A percentile compares a stretch with the other conserved stretches of the same genome.
Conservation (phyloP, 805 yeast species). For the Cephaloascus fragrans region DNA sequence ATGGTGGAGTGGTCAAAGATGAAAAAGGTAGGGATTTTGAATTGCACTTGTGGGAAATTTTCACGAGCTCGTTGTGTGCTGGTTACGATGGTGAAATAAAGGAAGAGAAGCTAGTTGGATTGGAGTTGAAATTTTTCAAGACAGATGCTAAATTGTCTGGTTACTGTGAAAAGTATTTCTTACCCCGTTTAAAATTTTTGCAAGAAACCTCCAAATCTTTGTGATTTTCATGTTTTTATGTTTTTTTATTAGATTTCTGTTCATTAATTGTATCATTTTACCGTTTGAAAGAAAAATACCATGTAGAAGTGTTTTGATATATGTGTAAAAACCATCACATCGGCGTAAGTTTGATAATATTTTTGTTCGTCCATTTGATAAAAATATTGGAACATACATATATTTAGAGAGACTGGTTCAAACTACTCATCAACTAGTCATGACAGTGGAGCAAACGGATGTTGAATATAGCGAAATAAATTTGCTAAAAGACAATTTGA, state of each 20-base stretch:
- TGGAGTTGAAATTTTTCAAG: background rate
- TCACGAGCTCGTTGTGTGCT: constrained; percentile 24
- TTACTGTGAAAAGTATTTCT: background rate
- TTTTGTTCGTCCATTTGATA: too few relatives aligned
- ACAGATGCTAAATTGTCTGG: background rate
- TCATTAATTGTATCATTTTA: too few relatives aligned
- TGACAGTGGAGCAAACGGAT: too few relatives aligned
- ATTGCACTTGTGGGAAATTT: constrained; percentile 25
- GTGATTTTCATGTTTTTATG: too few relatives aligned
- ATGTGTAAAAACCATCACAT: too few relatives aligned
- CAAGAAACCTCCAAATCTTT: background rate
- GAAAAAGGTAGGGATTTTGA: constrained; percentile 27
- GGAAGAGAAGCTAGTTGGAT: constrained; percentile 3
- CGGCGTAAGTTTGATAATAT: too few relatives aligned
- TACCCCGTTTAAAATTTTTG: background rate
- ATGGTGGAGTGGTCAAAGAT: constrained; percentile 10
- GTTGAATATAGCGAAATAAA: background rate
- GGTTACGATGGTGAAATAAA: constrained; percentile 11
- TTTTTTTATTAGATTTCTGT: too few relatives aligned
- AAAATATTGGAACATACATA: too few relatives aligned
- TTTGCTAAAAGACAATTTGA: background rate
- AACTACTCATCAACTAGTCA: too few relatives aligned
- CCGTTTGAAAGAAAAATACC: too few relatives aligned
- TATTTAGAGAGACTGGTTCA: too few relatives aligned
- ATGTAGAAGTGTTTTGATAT: too few relatives aligned